These are phyloP conservation scores for Phellinidium pouzarii DNA, from an alignment of 1,284 basidiomycete species.

Conservation along the genomic window DNA sequence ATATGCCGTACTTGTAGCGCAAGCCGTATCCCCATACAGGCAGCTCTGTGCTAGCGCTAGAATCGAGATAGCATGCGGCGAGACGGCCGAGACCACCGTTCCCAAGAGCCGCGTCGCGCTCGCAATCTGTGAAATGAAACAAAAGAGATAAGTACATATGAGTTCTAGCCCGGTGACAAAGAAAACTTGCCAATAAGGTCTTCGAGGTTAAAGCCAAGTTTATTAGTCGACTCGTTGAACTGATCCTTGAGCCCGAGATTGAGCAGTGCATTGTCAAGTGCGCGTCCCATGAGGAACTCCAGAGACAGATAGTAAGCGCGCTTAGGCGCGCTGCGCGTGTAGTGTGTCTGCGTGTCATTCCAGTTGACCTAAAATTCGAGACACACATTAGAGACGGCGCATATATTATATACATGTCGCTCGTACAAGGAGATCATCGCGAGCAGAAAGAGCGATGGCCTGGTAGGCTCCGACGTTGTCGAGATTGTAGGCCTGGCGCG, in stretches of 20 bases:
- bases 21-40: constrained; percentile 88
- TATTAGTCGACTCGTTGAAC: constrained; percentile 59
- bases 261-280: constrained; percentile 84
- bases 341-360: constrained; percentile 69
- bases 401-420: background rate
- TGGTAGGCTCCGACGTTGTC: constrained; percentile 80
- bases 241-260: constrained; percentile 78
- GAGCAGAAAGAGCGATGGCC: constrained; percentile 71
- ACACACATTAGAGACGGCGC: background rate
- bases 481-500: constrained; percentile 82
- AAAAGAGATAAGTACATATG: background rate
- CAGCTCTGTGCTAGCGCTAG: constrained; percentile 73
- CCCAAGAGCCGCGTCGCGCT: constrained; percentile 85
- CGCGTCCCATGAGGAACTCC: constrained; percentile 87
- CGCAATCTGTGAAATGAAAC: constrained; percentile 26
- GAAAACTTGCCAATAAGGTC: constrained; percentile 66
- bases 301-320: constrained; percentile 87
- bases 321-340: constrained; percentile 68
- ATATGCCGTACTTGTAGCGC: constrained; percentile 88
- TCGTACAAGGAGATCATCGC: constrained; percentile 77
- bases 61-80: constrained; percentile 90
- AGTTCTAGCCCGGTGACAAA: background rate
- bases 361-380: constrained; percentile 54
- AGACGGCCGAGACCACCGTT: constrained; percentile 88
- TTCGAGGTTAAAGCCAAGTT: constrained; percentile 83